Evolutionary conservation across 1,139 yeast species (phyloP).

Genomic region (Pichia sorboxylosa): DNA sequence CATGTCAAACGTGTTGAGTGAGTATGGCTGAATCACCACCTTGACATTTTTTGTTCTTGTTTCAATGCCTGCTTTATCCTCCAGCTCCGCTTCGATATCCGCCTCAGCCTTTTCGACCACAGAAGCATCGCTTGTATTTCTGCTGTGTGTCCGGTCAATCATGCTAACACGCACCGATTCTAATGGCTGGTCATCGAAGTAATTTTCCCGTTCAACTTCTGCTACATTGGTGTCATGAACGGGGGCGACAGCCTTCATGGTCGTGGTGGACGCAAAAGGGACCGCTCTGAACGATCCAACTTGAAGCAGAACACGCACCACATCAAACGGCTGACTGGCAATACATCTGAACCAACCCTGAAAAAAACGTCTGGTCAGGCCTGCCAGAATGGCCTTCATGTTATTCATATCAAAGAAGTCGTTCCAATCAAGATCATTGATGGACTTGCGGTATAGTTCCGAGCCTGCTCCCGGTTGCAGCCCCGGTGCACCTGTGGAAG

Average conservation of each 20-base stretch:
- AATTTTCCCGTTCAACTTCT: background rate
- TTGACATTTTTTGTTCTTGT: slow-evolving; percentile 5
- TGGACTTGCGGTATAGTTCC: too few species aligned
- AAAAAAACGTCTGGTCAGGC: slow-evolving; percentile 47
- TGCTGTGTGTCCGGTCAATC: slow-evolving; percentile 6
- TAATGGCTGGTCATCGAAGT: background rate
- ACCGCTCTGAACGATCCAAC: slow-evolving; percentile 42
- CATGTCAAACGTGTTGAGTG: slow-evolving; percentile 62
- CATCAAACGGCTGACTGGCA: slow-evolving; percentile 81
- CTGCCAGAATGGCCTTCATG: slow-evolving; percentile 41
- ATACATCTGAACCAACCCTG: slow-evolving; percentile 58
- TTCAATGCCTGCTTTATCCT: slow-evolving; percentile 5
- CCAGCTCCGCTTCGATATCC: slow-evolving; percentile 8
- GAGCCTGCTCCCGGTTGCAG: slow-evolving; percentile 5
- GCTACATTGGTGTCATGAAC: background rate
- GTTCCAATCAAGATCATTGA: slow-evolving; percentile 47
- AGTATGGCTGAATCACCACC: slow-evolving; percentile 40
- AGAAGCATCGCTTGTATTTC: slow-evolving; percentile 28
- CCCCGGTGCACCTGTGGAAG: slow-evolving; percentile 4
- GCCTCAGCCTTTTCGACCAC: slow-evolving; percentile 27
- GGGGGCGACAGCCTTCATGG: background rate
- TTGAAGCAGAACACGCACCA: slow-evolving; percentile 66
- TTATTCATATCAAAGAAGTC: slow-evolving; percentile 55
- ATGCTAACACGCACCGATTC: slow-evolving; percentile 10
- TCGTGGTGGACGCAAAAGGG: background rate